Base-by-base conservation (phyloP, 2,329 filamentous ascomycete genomes). In the Fusarium sp. region DNA sequence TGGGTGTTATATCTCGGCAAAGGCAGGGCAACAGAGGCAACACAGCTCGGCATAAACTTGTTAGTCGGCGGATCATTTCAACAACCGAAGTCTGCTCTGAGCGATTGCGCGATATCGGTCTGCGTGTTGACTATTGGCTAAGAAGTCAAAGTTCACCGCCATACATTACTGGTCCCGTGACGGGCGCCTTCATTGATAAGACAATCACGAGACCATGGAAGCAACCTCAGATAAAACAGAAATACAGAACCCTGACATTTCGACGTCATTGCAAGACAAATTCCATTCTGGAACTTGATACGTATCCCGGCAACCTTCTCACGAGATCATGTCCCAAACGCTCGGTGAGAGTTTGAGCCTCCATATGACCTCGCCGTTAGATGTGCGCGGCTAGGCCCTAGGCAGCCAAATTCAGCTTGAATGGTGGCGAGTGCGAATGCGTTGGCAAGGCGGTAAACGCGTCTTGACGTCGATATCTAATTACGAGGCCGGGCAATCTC, bases 371-470 rank as follows among this genome's bases (percentile, higher is more conserved):
- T 25, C 45, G 39, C 60, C 53, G 50, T 55, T 65, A 19, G 53
- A 28, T 54, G 40, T 51, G 53, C 46, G 31, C 53, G 53, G 58
- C 56, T 61, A 62, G 51, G 45, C 58, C 48, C 54, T 32, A 28
- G 55, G 53, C 48, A 68, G 70, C 69, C 71, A 65, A 71, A 70
- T 53, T 58, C 66, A 70, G 61, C 58, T 55, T 56, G 35, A 36
- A 49, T 40, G 32, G 64, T 69, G 69, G 69, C 66, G 55, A 70
- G 43, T 19, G 44, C 53, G 58, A 54, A 60, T 71, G 69, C 61
- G 69, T 55, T 71, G 69, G 53, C 64, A 63, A 46, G 58, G 65
- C 65, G 67, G 60, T 59, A 66, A 64, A 60, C 53, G 63, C 67
- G 62, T 60, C 56, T 64, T 65, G 61, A 65, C 61, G 57, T 65